A percentile compares a stretch with the other conserved stretches of the same genome.
phyloP scores from a whole-genome alignment of 441 rosid species.

The Arabidopsis lyrata region DNA sequence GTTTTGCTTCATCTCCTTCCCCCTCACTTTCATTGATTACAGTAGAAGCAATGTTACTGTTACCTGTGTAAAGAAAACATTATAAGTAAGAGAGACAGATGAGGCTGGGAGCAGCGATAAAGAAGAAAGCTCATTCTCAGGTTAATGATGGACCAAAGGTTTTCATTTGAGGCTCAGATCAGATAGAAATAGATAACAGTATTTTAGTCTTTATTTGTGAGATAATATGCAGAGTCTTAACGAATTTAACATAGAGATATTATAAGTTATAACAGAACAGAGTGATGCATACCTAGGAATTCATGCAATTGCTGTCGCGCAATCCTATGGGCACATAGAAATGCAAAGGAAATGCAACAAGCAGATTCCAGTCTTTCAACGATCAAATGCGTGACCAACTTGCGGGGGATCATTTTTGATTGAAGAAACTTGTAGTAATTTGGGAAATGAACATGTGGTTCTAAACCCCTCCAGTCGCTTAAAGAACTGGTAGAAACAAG shows the following conservation, averaged over 20 bases:
- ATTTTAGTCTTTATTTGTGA: neutral
- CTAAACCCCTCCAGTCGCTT: slow-evolving; percentile 89
- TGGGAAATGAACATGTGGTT: slow-evolving; percentile 69
- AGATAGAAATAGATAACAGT: neutral
- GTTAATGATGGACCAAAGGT: slow-evolving; percentile 3
- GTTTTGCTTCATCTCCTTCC: slow-evolving; percentile 89
- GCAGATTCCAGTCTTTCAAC: slow-evolving; percentile 87
- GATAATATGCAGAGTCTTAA: neutral
- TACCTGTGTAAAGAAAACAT: slow-evolving; percentile 54
- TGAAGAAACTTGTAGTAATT: slow-evolving; percentile 77
- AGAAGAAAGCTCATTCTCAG: neutral
- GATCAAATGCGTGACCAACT: slow-evolving; percentile 68
- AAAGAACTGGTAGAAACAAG: slow-evolving; percentile 60
- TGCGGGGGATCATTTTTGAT: slow-evolving; percentile 62
- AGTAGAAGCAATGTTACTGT: slow-evolving; percentile 60
- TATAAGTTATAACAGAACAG: neutral
- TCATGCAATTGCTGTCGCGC: slow-evolving; percentile 72
- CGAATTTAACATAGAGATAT: neutral
- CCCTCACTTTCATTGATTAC: slow-evolving; percentile 84
- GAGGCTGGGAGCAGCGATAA: neutral
- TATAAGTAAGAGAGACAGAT: slow-evolving; percentile 33
- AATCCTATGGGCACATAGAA: slow-evolving; percentile 89
- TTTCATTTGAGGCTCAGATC: slow-evolving; percentile 14
- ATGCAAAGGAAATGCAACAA: slow-evolving; percentile 91
- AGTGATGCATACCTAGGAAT: slow-evolving; percentile 70